phyloP scores from a whole-genome alignment of 805 yeast genomes.

The Candida easanensis region DNA sequence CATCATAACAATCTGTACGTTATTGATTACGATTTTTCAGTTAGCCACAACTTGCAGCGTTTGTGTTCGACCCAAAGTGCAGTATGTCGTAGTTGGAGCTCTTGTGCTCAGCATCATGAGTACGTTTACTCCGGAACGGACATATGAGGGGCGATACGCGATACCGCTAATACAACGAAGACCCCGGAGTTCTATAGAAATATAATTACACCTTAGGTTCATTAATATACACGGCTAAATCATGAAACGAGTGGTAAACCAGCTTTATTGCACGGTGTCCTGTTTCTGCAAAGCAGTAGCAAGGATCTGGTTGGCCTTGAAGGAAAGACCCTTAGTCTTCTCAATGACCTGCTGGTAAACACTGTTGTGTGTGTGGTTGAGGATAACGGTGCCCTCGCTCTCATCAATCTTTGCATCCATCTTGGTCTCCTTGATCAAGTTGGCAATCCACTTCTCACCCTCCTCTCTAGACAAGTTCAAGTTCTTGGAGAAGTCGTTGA shows the following conservation, averaged over 20 bases:
- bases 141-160: too few relatives aligned
- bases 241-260: background rate
- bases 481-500: slow-evolving; percentile 41
- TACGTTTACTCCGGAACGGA: too few relatives aligned
- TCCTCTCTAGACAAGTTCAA: slow-evolving; percentile 44
- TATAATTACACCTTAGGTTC: background rate
- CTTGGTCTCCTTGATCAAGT: slow-evolving; percentile 46
- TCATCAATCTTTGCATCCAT: slow-evolving; percentile 55
- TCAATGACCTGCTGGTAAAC: slow-evolving; percentile 68
- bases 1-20: slow-evolving; percentile 5
- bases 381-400: slow-evolving; percentile 48
- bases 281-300: slow-evolving; percentile 40
- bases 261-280: slow-evolving; percentile 14
- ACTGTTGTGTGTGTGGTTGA: slow-evolving; percentile 51
- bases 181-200: too few relatives aligned
- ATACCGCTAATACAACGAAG: too few relatives aligned
- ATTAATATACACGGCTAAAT: background rate
- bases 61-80: too few relatives aligned
- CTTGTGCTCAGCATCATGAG: too few relatives aligned
- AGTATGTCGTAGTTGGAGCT: too few relatives aligned
- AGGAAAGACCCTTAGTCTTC: slow-evolving; percentile 62
- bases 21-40: background rate
- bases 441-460: slow-evolving; percentile 51
- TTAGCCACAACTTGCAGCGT: too few relatives aligned
- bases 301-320: slow-evolving; percentile 56